phyloP scores from a whole-genome alignment of 768 basidiomycete species.

The Chalciporus piperatus region DNA sequence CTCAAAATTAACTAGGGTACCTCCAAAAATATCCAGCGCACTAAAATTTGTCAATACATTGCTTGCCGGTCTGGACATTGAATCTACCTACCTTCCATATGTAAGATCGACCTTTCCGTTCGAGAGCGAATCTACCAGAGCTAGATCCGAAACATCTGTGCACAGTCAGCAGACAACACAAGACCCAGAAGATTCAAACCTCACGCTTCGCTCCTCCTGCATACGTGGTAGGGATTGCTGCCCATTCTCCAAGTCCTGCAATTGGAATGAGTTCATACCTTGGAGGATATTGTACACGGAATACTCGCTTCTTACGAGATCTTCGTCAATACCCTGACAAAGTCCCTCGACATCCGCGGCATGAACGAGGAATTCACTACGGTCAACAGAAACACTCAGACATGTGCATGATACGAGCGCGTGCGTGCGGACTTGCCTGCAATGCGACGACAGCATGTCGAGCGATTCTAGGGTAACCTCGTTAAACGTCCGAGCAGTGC shows the following conservation, averaged over 20 bases:
- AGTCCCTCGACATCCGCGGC: conserved; percentile 99
- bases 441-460: conserved; percentile 71
- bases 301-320: conserved; percentile 71
- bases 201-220: conserved; percentile 93
- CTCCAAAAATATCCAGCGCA: conserved; percentile 72
- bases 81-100: conserved; percentile 31
- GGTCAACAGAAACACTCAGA: conserved; percentile 14
- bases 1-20: conserved; percentile 57
- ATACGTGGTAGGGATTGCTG: conserved; percentile 88
- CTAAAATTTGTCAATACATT: conserved; percentile 25
- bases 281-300: background rate
- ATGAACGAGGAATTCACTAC: conserved; percentile 90
- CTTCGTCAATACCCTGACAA: conserved; percentile 93
- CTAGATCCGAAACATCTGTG: conserved; percentile 76
- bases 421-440: conserved; percentile 50
- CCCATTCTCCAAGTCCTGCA: conserved; percentile 88
- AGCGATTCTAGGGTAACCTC: conserved; percentile 60
- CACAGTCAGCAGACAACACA: conserved; percentile 1
- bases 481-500: background rate
- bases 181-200: background rate
- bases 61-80: background rate
- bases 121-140: conserved; percentile 76
- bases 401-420: background rate
- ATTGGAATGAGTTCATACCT: conserved; percentile 9
- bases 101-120: conserved; percentile 63